These are phyloP conservation scores for Glycyrrhiza uralensis DNA, from an alignment of 306 rosid genomes.

Conservation along the genomic window DNA sequence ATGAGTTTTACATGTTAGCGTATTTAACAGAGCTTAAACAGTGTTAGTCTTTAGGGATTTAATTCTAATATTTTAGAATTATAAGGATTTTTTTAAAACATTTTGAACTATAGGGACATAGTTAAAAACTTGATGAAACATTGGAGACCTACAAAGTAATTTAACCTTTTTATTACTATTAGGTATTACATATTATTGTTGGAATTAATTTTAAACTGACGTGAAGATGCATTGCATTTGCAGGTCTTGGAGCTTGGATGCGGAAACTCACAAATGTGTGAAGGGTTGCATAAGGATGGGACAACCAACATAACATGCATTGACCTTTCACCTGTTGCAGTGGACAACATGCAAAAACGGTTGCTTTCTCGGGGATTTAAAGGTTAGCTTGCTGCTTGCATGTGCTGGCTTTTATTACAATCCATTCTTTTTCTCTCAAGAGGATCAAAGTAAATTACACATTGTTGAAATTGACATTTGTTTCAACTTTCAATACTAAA, in stretches of 20 bases:
- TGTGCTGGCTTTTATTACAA: not conserved
- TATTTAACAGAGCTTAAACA: too few species aligned
- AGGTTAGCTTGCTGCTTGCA: constrained; percentile 42
- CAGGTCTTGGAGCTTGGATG: constrained; percentile 91
- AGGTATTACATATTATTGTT: not conserved
- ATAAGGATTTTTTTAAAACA: too few species aligned
- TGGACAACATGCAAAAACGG: constrained; percentile 68
- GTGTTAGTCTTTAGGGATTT: too few species aligned
- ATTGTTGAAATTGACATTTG: not conserved
- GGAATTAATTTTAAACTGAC: too few species aligned
- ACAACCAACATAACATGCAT: constrained; percentile 69
- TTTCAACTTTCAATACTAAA: not conserved
- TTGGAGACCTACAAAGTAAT: too few species aligned
- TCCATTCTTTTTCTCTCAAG: not conserved
- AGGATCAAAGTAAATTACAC: not conserved
- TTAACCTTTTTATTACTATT: too few species aligned
- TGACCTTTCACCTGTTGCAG: constrained; percentile 82
- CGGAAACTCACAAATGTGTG: constrained; percentile 85
- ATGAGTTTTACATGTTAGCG: too few species aligned
- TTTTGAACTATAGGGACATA: too few species aligned
- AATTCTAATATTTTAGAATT: too few species aligned
- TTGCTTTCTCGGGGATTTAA: constrained; percentile 53
- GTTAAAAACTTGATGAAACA: too few species aligned
- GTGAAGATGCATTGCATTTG: constrained; percentile 23
- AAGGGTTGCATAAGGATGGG: constrained; percentile 75